Base-by-base conservation (phyloP, 2,329 filamentous ascomycete species). In the Lachnellula occidentalis region DNA sequence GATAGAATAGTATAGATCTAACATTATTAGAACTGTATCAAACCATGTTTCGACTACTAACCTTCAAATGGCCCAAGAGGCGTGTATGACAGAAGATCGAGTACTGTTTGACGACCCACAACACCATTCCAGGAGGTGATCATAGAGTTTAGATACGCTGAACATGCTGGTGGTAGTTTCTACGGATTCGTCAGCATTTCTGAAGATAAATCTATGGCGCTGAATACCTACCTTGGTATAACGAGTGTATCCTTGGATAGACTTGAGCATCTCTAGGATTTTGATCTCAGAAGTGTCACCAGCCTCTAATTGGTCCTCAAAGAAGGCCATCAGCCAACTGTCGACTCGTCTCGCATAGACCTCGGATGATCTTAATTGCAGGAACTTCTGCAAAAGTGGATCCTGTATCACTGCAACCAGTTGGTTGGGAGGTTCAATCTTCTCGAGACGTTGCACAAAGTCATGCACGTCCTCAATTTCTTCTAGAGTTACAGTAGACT, bases 361-460 rank as follows among this genome's bases (percentile, higher is more conserved):
- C 15, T 74, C 71, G 36, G 80, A 78, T 1, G 85, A 80, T 48
- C 81, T 78, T 31, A 88, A 72, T n/a, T 88, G 72, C 34, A 90
- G 73, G 22, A 92, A 75, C 66, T 92, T 94, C 67, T 92, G 89
- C 1, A 92, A 78, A 31, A 95, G 74, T 3, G 86, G 86, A 65
- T 95, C 88, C 2, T 80, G 81, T 14, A 95, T 74, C 4, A 88
- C 83, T 5, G 90, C 88, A 41, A 91, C 83, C 2, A 95, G 76
- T 70, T 95, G 90, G 59, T 88, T 91, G 0, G 90, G 90, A 41
- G 91, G 73, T 69, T 94, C 88, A 24, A 95, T 84, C 61, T 79
- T 87, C 62, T 95, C 89, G 8, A 95, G 71, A 54, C 81, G 87
- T 45, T 81, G 79, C 5, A 90, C 85, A 56, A 95, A 86, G 48